Conservation (phyloP, 2,329 filamentous ascomycete species). For the Aspergillus aculeatus region DNA sequence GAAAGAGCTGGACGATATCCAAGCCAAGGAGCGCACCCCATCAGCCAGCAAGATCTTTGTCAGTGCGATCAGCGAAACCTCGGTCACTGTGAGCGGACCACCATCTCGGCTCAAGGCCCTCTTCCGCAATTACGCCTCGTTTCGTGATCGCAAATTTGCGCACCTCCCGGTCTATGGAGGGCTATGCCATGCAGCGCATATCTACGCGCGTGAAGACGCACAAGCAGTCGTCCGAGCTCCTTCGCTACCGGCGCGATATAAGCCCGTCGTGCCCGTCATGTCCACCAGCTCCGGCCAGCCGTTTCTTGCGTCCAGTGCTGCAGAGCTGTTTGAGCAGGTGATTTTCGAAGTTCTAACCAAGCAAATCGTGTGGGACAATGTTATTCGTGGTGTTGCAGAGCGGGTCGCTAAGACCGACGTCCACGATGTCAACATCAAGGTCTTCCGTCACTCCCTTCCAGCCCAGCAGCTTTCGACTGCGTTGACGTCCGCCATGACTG, state of each 20-base stretch:
- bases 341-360: constrained; percentile 7
- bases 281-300: constrained; percentile 3
- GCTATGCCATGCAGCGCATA: constrained; percentile 34
- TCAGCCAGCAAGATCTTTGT: constrained; percentile 21
- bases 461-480: constrained; percentile 5
- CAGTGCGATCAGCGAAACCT: constrained; percentile 19
- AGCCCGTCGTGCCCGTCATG: not conserved
- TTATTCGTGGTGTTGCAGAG: constrained; percentile 6
- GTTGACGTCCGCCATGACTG: not conserved
- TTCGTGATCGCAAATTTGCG: constrained; percentile 19
- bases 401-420: not conserved
- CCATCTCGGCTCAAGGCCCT: constrained; percentile 20
- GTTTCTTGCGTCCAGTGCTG: not conserved
- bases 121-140: constrained; percentile 14
- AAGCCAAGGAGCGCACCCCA: constrained; percentile 10
- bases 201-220: no score
- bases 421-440: constrained; percentile 4
- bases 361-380: constrained; percentile 8
- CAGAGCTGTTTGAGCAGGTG: constrained; percentile 6
- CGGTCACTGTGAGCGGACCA: constrained; percentile 26
- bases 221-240: no score
- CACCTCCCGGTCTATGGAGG: constrained; percentile 24
- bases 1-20: constrained; percentile 9
- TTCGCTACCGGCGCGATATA: no score
- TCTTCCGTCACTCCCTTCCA: constrained; percentile 8